These are phyloP conservation scores for Chytridiales sp. DNA, from an alignment of 371 early-diverging fungal genomes.

Conservation along the genomic window DNA sequence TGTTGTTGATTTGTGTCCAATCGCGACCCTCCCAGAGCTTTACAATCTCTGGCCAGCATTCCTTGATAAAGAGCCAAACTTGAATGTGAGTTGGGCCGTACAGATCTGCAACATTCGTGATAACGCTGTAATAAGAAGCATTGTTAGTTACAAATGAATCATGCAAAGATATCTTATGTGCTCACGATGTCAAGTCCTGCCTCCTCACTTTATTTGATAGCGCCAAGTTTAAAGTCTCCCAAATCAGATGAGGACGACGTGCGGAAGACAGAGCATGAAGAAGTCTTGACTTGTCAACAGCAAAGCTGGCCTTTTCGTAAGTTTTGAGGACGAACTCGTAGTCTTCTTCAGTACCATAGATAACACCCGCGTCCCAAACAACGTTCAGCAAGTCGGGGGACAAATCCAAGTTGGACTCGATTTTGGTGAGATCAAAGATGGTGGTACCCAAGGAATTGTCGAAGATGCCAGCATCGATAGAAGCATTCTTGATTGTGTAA, in stretches of 20 bases:
- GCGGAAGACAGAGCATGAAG: conserved; percentile 72
- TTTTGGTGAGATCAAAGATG: not conserved
- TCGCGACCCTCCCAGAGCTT: conserved; percentile 1
- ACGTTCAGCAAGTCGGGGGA: conserved; percentile 78
- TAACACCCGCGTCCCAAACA: conserved; percentile 74
- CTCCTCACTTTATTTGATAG: conserved; percentile 58
- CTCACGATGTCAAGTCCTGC: conserved; percentile 79
- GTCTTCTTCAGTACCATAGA: conserved; percentile 68
- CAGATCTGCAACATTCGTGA: conserved; percentile 41
- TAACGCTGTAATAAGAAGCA: not conserved
- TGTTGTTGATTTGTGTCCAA: conserved; percentile 60
- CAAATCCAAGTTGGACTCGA: conserved; percentile 38
- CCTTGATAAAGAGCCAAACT: conserved; percentile 74
- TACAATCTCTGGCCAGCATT: conserved; percentile 63
- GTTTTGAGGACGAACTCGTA: conserved; percentile 71
- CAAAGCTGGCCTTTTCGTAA: conserved; percentile 61
- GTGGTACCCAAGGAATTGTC: not conserved
- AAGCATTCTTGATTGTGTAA: conserved; percentile 11
- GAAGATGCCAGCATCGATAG: not conserved
- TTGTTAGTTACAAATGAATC: conserved; percentile 55
- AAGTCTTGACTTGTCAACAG: conserved; percentile 74
- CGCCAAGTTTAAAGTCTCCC: conserved; percentile 63
- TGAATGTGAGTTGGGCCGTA: conserved; percentile 35
- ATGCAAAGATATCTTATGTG: conserved; percentile 44
- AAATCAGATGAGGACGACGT: conserved; percentile 55